A percentile compares a stretch with the other conserved stretches of the same genome.
Conservation (phyloP, 148 eudicot species). For the Diospyros kaki region DNA sequence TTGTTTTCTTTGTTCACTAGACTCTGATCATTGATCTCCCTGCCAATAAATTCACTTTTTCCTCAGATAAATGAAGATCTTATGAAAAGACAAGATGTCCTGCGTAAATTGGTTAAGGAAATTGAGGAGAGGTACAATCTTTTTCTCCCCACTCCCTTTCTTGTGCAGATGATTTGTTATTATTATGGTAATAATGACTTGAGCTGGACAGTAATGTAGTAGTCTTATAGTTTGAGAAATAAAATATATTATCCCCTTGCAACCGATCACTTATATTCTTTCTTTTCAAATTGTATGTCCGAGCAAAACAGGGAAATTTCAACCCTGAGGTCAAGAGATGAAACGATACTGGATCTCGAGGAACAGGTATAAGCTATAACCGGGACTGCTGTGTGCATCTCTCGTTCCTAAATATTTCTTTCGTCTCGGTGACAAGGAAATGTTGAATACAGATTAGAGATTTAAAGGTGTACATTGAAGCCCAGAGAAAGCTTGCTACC, state of each 20-base stretch:
- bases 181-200: too few relatives aligned
- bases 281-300: background rate
- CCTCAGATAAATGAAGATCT: constrained; percentile 60
- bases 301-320: constrained; percentile 38
- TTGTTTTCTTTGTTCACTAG: background rate
- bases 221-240: background rate
- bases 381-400: background rate
- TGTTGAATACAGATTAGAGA: constrained; percentile 66
- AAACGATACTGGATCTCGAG: constrained; percentile 58
- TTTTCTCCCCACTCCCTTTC: background rate
- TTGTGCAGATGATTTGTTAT: background rate
- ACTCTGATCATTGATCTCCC: background rate
- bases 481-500: constrained; percentile 56
- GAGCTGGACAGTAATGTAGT: too few relatives aligned
- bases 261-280: background rate
- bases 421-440: too few relatives aligned
- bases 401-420: too few relatives aligned
- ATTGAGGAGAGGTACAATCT: constrained; percentile 59
- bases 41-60: constrained; percentile 6
- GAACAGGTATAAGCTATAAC: constrained; percentile 65
- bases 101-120: constrained; percentile 51
- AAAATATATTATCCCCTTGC: background rate
- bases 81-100: constrained; percentile 58
- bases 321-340: constrained; percentile 42
- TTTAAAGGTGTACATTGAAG: constrained; percentile 65